Evolutionary conservation across 306 rosid species (phyloP).

Genomic region (Cicer judaicum): DNA sequence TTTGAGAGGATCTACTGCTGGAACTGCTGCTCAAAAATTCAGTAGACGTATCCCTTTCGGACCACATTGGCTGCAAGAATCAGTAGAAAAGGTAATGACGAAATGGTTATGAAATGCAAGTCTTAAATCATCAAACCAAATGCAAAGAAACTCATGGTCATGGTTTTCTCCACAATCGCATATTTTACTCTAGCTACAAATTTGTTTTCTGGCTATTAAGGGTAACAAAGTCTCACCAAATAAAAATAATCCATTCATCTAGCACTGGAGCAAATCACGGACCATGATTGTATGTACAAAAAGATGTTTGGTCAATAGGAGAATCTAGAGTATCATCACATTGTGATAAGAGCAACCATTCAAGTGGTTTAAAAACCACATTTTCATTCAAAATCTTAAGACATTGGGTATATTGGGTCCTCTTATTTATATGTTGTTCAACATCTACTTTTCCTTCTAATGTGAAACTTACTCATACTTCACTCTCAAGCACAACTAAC

Average conservation of each 20-base stretch:
- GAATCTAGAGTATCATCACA: no score
- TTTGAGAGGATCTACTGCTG: slow-evolving; percentile 42
- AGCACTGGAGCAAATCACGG: neutral
- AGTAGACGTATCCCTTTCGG: slow-evolving; percentile 61
- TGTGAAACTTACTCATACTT: no score
- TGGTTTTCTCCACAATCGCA: neutral
- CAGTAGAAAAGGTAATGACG: neutral
- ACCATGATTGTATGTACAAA: neutral
- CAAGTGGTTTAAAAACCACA: no score
- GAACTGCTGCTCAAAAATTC: slow-evolving; percentile 52
- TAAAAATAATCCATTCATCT: slow-evolving; percentile 20
- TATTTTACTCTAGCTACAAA: neutral
- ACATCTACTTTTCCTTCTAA: no score
- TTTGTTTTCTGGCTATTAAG: slow-evolving; percentile 22
- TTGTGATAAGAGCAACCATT: no score
- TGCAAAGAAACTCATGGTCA: slow-evolving; percentile 11
- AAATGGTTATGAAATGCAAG: slow-evolving; percentile 23
- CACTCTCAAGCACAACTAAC: neutral
- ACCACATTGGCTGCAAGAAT: slow-evolving; percentile 84
- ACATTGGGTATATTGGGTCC: no score
- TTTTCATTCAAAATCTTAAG: no score
- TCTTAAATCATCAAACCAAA: slow-evolving; percentile 22
- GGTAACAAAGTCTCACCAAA: neutral
- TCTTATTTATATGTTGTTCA: no score
- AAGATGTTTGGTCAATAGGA: no score